These are phyloP conservation scores for Penicillium canariense DNA, from an alignment of 495 filamentous ascomycete species.

Conservation along the genomic window DNA sequence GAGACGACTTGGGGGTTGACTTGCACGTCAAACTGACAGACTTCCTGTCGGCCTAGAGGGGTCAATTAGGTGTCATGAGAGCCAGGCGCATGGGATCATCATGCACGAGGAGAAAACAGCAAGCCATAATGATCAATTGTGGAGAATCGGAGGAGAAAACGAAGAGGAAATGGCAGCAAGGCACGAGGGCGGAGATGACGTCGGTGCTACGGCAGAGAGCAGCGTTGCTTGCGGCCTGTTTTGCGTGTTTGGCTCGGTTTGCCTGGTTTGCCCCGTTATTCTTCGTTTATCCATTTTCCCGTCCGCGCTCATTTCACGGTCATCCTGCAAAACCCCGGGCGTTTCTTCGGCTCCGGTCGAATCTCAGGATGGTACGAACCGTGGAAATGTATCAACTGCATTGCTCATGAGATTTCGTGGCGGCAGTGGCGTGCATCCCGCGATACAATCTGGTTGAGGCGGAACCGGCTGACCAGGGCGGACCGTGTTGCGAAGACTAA, in stretches of 20 bases:
- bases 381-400: neutral
- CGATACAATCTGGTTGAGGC: no score
- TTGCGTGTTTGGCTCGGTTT: neutral
- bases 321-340: no score
- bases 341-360: neutral
- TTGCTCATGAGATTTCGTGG: no score
- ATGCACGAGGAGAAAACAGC: neutral
- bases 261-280: no score
- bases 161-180: neutral
- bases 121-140: neutral
- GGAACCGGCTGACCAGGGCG: no score
- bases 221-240: neutral
- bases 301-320: neutral
- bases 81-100: neutral
- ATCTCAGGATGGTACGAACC: neutral
- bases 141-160: neutral
- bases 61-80: neutral
- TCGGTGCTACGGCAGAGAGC: slow-evolving; percentile 8
- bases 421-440: no score
- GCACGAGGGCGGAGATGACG: slow-evolving; percentile 6
- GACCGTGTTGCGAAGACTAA: no score
- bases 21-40: neutral
- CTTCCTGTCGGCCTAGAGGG: neutral
- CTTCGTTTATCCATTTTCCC: no score
- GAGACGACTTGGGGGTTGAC: neutral